Conservation (phyloP, 371 early-diverging fungal species). For the Nematocida homosporus region DNA sequence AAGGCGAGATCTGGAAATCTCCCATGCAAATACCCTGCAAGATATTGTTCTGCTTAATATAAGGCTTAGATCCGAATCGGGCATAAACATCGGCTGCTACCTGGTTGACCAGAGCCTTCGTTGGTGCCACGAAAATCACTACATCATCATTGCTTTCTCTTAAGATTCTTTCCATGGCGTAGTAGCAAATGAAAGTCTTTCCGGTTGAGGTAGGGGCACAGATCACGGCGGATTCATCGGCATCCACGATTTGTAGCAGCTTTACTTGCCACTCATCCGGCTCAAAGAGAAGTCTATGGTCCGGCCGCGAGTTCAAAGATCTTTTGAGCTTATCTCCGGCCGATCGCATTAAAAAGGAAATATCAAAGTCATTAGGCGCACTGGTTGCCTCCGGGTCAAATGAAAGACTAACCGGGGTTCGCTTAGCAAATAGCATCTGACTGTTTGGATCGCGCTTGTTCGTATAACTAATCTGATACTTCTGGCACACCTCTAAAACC, state of each 20-base stretch:
- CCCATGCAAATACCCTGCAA: constrained; percentile 67
- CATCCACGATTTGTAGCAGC: constrained; percentile 69
- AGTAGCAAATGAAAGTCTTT: constrained; percentile 72
- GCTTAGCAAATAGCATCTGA: constrained; percentile 22
- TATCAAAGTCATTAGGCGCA: constrained; percentile 66
- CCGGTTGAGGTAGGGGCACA: constrained; percentile 71
- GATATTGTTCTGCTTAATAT: constrained; percentile 56
- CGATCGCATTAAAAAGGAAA: constrained; percentile 67
- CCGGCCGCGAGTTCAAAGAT: constrained; percentile 63
- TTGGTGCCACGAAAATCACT: constrained; percentile 71
- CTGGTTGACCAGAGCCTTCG: constrained; percentile 72
- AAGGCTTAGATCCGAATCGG: constrained; percentile 68
- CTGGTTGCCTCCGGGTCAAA: constrained; percentile 32
- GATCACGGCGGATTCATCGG: constrained; percentile 68
- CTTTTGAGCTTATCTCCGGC: constrained; percentile 67
- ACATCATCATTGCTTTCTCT: constrained; percentile 66
- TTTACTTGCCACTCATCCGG: constrained; percentile 71
- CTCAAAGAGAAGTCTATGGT: constrained; percentile 69
- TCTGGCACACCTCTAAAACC: constrained; percentile 61
- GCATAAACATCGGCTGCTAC: constrained; percentile 71
- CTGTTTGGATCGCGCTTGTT: constrained; percentile 34
- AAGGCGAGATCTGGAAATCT: constrained; percentile 63
- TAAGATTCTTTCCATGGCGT: constrained; percentile 71
- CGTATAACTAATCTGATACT: constrained; percentile 43
- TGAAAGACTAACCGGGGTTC: constrained; percentile 7